Evolutionary conservation across 1,284 basidiomycete species (phyloP).

Genomic region (Sanghuangporus sanghuang): DNA sequence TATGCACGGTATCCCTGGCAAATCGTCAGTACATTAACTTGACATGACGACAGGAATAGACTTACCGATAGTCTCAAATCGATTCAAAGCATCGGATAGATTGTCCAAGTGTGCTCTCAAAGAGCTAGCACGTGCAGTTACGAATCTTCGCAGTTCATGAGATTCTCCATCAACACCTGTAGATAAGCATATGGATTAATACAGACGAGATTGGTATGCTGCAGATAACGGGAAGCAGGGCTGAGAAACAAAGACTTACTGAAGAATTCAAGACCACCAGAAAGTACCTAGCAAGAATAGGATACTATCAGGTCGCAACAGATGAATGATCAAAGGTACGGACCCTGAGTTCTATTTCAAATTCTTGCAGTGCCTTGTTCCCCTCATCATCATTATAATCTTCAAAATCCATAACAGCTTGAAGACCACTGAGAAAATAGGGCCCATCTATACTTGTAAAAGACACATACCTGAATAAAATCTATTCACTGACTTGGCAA

Average conservation of each 20-base stretch:
- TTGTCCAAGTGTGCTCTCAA: constrained; percentile 5
- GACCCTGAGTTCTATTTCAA: constrained; percentile 10
- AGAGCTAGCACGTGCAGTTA: constrained; percentile 10
- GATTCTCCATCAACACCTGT: constrained; percentile 11
- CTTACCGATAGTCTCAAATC: constrained; percentile 9
- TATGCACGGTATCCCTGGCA: constrained; percentile 15
- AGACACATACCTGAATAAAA: constrained; percentile 2
- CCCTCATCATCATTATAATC: constrained; percentile 15
- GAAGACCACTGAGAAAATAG: background rate
- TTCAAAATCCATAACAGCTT: constrained; percentile 13
- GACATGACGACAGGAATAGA: background rate
- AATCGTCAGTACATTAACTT: background rate
- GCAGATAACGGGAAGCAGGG: background rate
- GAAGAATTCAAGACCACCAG: constrained; percentile 12
- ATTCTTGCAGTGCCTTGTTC: constrained; percentile 3
- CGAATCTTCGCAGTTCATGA: constrained; percentile 11
- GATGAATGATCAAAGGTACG: background rate
- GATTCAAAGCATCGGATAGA: constrained; percentile 5
- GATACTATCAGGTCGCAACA: background rate
- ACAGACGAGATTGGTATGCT: background rate
- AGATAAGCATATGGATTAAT: background rate
- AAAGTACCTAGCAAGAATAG: constrained; percentile 3
- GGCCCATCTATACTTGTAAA: background rate
- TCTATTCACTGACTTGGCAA: constrained; percentile 6
- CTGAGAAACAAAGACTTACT: background rate